Evolutionary conservation across 495 filamentous ascomycete genomes (phyloP).

Genomic region (Penicillium pulvis): DNA sequence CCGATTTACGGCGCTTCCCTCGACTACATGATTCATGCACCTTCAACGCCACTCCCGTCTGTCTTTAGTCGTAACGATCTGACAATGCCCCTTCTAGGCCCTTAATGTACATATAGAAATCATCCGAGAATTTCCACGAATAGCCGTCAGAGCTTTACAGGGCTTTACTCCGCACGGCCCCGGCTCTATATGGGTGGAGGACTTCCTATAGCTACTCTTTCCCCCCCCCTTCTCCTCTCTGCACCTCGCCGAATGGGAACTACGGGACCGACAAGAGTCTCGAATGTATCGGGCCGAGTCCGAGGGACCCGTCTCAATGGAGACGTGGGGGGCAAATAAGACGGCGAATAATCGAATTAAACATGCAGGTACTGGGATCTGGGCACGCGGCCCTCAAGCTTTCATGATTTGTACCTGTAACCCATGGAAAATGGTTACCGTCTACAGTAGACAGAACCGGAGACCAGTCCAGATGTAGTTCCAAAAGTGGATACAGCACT

Average conservation of each 20-base stretch:
- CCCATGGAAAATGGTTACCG: constrained; percentile 2
- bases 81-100: background rate
- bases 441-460: background rate
- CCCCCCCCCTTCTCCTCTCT: background rate
- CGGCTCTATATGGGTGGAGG: background rate
- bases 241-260: background rate
- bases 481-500: constrained; percentile 3
- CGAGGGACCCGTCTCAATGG: constrained; percentile 1
- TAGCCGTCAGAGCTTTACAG: background rate
- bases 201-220: no score
- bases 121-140: background rate
- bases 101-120: background rate
- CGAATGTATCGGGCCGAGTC: constrained; percentile 8
- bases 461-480: constrained; percentile 6
- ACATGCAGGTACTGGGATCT: constrained; percentile 5
- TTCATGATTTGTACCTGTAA: background rate
- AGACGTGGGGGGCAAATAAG: constrained; percentile 1
- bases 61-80: background rate
- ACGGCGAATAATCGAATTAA: background rate
- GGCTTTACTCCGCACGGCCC: constrained; percentile 1
- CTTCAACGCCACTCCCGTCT: constrained; percentile 10
- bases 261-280: background rate
- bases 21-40: constrained; percentile 10
- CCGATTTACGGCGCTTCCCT: constrained; percentile 13
- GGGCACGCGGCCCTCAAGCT: background rate